Evolutionary conservation across 2,329 filamentous ascomycete genomes (phyloP), one percentile per base, ranked within the genome.

Genomic region (Aureobasidium sp.): DNA sequence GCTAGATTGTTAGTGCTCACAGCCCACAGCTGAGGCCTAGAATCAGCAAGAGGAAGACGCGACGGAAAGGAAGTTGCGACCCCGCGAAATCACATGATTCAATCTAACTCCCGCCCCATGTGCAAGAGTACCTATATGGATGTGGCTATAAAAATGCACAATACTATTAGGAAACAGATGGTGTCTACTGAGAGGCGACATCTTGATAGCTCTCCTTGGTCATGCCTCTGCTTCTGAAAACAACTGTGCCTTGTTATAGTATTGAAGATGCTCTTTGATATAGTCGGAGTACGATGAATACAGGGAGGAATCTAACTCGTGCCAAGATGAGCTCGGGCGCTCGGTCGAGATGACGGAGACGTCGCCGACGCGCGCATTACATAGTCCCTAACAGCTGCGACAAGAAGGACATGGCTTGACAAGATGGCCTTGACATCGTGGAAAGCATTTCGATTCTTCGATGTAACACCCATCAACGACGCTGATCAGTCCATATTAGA

Each of bases 361-460:
- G 16, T 42, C 34, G 36, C 27, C 27, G 27, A 55, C 8, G 25
- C 30, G 30, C 32, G 49, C 51, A 55, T 44, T 29, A 39, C 39
- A 16, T 36, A 3, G 9, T 30, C 39, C 4, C 13, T 6, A 21
- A 30, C n/a, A 39, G 49, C 21, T 51, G 49, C 21, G 30, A n/a
- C 10, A 10, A 2, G n/a, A 30, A 39, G 21, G 39, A 36, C 42
- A 62, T 59, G 61, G 61, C 51, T 47, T 58, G 53, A 59, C 41
- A 65, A 64, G 14, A 76, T 76, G 74, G 74, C 75, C 62, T 68
- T 76, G 69, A 74, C 74, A 70, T 74, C 74, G 71, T 97, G 94
- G 93, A 97, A 97, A 89, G 87, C 89, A 68, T 99, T 99, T 80
- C 92, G 96, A 82, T 99, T 99, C 86, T 97, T 99, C 84, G 91